Evolutionary conservation across 139 green algal genomes (phyloP), one percentile per base, ranked within the genome.

Genomic region (Chlorella sp.): DNA sequence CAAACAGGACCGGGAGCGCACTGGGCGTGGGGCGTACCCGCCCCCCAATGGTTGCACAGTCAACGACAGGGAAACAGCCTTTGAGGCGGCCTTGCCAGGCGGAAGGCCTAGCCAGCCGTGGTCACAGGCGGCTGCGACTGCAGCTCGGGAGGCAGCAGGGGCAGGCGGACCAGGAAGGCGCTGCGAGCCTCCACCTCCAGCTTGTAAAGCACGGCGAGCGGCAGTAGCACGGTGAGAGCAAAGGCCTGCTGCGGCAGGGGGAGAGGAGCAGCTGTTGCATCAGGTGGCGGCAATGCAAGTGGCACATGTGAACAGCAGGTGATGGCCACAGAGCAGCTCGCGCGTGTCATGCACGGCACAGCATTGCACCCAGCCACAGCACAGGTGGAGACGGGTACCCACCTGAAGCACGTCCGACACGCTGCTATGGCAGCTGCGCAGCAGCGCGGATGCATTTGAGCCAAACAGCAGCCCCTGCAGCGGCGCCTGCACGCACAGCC

Each of bases 391-490:
- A n/a, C n/a, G n/a, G n/a, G n/a, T n/a, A 24, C 51, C 34, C 34
- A 34, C 67, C 34, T 34, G 67, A 34, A 73, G 67, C 34, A 17
- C 11, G 22, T 34, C 60, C 5, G 28, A 34, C 60, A n/a, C 60
- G 26, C 4, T 68, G 60, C 28, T 7, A 32, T 11, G 34, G 67
- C 67, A 73, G 67, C 67, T 34, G 19, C 32, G 34, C 74, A 81
- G 74, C 32, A 58, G 43, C 30, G 44, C 32, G 2, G 73, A 46
- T 2, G 73, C 73, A 16, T 19, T 36, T 2, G 43, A 32, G 44
- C 17, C 48, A 26, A 48, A 7, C 74, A 81, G 74, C 16, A 81
- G 74, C n/a, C 13, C 41, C 48, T 81, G 74, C 46, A 81, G 74
- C 1, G 54, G 74, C 48, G 48, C 74, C 32, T 81, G 74, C 48